These are phyloP conservation scores for thale cress (Arabidopsis thaliana) DNA, from an alignment of 345 rosid species.

Conservation along the genomic window TAIR10.1 NC_003074.8:88501-89000, in stretches of 20 bases:
- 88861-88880: slow-evolving; percentile 65
- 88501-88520: slow-evolving; percentile 58
- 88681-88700: slow-evolving; percentile 50
- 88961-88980: slow-evolving; percentile 57
- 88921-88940: background rate
- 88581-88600: slow-evolving; percentile 60
- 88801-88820: slow-evolving; percentile 61
- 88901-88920: background rate
- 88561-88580: slow-evolving; percentile 67
- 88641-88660: no score
- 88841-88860: slow-evolving; percentile 56
- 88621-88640: background rate
- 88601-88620: slow-evolving; percentile 55
- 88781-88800: slow-evolving; percentile 67
- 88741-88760: slow-evolving; percentile 62
- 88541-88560: slow-evolving; percentile 64
- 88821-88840: slow-evolving; percentile 69
- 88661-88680: background rate
- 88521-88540: slow-evolving; percentile 62
- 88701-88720: slow-evolving; percentile 68
- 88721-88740: slow-evolving; percentile 62
- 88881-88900: slow-evolving; percentile 41
- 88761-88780: slow-evolving; percentile 62
- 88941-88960: background rate
- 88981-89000: slow-evolving; percentile 61